Evolutionary conservation across 2,329 filamentous ascomycete genomes (phyloP).

Genomic region (Trichophyton equinum): DNA sequence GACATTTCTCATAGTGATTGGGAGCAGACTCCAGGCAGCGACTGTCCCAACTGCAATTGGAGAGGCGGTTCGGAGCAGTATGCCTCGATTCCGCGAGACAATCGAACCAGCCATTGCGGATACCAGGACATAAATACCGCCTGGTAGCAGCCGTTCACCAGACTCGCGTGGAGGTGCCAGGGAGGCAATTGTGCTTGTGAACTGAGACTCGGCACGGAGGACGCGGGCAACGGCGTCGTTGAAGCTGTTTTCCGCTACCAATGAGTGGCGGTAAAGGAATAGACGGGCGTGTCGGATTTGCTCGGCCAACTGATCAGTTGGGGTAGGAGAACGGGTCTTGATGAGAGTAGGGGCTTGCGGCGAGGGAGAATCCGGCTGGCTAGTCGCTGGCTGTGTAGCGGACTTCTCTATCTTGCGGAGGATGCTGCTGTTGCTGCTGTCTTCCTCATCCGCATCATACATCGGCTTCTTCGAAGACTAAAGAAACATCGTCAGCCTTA

Average conservation of each 20-base stretch:
- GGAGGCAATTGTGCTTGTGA: conserved; percentile 78
- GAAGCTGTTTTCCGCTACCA: conserved; percentile 64
- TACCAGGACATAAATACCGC: conserved; percentile 81
- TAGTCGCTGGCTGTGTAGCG: background rate
- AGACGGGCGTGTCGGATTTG: conserved; percentile 72
- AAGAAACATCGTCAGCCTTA: background rate
- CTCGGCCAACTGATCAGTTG: conserved; percentile 75
- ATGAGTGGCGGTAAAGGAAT: conserved; percentile 64
- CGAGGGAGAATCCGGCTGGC: background rate
- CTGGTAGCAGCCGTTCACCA: conserved; percentile 80
- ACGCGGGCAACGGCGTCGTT: conserved; percentile 70
- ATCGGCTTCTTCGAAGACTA: conserved; percentile 14
- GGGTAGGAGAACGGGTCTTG: conserved; percentile 23
- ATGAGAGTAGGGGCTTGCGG: background rate
- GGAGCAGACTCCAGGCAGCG: conserved; percentile 73
- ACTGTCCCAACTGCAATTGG: conserved; percentile 70
- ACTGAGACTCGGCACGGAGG: conserved; percentile 74
- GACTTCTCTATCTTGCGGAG: conserved; percentile 7
- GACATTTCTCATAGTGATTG: conserved; percentile 81
- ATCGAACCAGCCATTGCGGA: conserved; percentile 92
- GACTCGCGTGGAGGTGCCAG: conserved; percentile 75
- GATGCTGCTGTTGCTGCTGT: background rate
- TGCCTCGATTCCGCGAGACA: conserved; percentile 72
- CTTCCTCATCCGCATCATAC: conserved; percentile 14
- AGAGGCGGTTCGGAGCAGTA: conserved; percentile 63